Evolutionary conservation across 495 filamentous ascomycete species (phyloP).

Genomic region (Penicillium alfredii): DNA sequence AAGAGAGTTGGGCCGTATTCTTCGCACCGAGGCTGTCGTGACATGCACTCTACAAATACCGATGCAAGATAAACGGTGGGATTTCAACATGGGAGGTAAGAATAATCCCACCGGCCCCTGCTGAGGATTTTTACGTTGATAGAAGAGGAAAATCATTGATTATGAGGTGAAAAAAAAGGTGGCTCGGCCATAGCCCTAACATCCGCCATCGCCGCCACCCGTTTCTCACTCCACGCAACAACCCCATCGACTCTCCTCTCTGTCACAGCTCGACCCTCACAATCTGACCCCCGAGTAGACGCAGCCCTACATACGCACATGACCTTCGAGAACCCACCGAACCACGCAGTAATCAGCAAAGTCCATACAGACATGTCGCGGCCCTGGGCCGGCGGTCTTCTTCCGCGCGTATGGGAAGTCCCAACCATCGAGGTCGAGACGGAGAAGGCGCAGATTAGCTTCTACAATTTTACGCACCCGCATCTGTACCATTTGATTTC

Average conservation of each 20-base stretch:
- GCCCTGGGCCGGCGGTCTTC: conserved; percentile 7
- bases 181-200: conserved; percentile 22
- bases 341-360: conserved; percentile 12
- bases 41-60: conserved; percentile 14
- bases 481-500: conserved; percentile 35
- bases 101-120: no score
- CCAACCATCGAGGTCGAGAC: conserved; percentile 27
- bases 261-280: conserved; percentile 7
- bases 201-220: conserved; percentile 20
- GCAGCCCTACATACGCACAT: conserved; percentile 27
- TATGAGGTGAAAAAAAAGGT: conserved; percentile 6
- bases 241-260: conserved; percentile 12
- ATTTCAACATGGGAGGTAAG: conserved; percentile 46
- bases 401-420: conserved; percentile 31
- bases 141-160: no score
- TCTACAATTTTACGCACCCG: conserved; percentile 34
- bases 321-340: conserved; percentile 14
- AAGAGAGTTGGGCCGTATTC: conserved; percentile 22
- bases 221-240: conserved; percentile 15
- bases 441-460: conserved; percentile 31
- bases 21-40: conserved; percentile 20
- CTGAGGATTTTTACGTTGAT: no score
- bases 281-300: conserved; percentile 25
- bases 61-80: conserved; percentile 49
- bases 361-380: conserved; percentile 27